Percentiles rank a stretch among this genome's conserved stretches.
Conservation (phyloP, 75 land plant species). For the Pinus albicaulis region DNA sequence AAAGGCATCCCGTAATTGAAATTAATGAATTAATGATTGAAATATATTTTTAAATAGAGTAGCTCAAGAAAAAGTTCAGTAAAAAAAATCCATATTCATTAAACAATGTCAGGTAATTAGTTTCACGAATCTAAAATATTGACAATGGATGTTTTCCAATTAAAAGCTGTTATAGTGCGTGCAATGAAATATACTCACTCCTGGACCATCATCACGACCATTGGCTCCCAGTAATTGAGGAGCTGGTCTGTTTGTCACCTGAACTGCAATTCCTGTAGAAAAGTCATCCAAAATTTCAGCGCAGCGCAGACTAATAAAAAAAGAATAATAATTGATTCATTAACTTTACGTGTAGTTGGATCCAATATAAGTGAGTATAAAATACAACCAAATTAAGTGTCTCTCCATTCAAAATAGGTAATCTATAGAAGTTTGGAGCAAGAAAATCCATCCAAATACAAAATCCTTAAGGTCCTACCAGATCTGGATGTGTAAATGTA, state of each 20-base stretch:
- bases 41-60: too few relatives aligned
- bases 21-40: too few relatives aligned
- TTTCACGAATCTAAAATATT: too few relatives aligned
- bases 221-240: slow-evolving; percentile 81
- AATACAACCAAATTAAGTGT: not conserved
- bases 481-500: not conserved
- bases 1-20: too few relatives aligned
- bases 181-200: slow-evolving; percentile 42
- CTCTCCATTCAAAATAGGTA: not conserved
- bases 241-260: slow-evolving; percentile 87
- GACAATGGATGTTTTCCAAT: too few relatives aligned
- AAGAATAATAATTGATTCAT: not conserved
- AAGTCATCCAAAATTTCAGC: not conserved
- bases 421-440: not conserved
- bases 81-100: too few relatives aligned
- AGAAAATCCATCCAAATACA: not conserved
- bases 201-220: slow-evolving; percentile 98
- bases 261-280: slow-evolving; percentile 60
- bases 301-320: not conserved
- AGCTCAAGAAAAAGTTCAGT: too few relatives aligned
- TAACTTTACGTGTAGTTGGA: not conserved
- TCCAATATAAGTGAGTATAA: not conserved
- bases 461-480: not conserved
- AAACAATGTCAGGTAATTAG: too few relatives aligned
- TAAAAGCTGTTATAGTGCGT: too few relatives aligned